Base-by-base conservation (phyloP, 225 moss, liverwort and hornwort species). In the Marchantia paleacea region DNA sequence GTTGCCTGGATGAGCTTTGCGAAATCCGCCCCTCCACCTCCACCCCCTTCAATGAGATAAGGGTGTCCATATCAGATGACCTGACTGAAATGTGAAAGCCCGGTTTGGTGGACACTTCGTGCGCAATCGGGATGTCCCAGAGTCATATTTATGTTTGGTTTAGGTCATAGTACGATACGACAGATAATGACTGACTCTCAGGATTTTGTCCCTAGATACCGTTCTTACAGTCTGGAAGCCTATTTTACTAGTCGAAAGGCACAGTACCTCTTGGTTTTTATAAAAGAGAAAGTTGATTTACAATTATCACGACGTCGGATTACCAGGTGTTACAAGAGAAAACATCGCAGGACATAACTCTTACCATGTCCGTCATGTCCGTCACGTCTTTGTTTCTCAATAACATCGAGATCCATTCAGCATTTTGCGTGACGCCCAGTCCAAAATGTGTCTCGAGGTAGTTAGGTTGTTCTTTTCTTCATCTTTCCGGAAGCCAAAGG, bases 1-100 rank as follows among this genome's bases (percentile, higher is more conserved):
- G 84, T 99, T 75, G 95, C 97, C 7, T 99, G 93, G 95, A 94
- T 95, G 80, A 90, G 95, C 75, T 77, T 99, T 80, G 95, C 93
- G 29, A 92, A 95, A 75, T 90, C 91, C 67, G 87, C 90, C 47
- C 85, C 94, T 85, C 95, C 95, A 68, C 90, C 91, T n/a, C 91
- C 93, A 69, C 89, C 96, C 49, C 88, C 93, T 66, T 87, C 94
- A 18, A 88, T 94, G 60, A 90, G 91, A 88, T 97, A 80, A 82
- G 65, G 16, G 7, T 30, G 69, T 19, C 12, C n/a, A 54, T 22
- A 48, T 22, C 10, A 66, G n/a, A 48, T 6, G 79, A 55, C 18
- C 24, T 70, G 39, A 79, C 2, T 50, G 78, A 65, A 51, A 19
- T 65, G 64, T 55, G 24, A 53, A 24, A 22, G 31, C n/a, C 55